Conservation (phyloP, 768 basidiomycete species). For the Tulasnella calospora region DNA sequence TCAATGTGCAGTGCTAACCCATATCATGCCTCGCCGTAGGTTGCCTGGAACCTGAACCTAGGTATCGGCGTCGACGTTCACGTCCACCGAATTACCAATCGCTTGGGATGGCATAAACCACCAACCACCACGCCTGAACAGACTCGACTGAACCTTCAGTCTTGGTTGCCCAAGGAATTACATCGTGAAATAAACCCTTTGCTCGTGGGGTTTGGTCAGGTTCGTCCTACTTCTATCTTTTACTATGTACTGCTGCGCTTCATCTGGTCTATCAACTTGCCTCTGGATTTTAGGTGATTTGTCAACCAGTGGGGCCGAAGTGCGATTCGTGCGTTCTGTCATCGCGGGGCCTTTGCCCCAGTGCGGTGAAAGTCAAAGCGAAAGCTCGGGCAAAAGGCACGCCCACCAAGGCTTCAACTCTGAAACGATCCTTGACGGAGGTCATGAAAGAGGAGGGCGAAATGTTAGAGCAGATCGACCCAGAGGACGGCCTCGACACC, state of each 20-base stretch:
- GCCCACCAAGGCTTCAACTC: not conserved
- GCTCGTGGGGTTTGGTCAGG: constrained; percentile 84
- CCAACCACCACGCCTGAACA: constrained; percentile 83
- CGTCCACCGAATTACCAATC: constrained; percentile 91
- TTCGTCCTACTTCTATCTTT: constrained; percentile 32
- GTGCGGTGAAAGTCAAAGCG: constrained; percentile 40
- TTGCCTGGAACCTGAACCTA: constrained; percentile 80
- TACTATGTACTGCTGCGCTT: not conserved
- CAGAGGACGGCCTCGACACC: not conserved
- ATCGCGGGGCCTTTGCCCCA: constrained; percentile 57
- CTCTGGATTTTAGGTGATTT: constrained; percentile 49
- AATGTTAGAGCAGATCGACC: not conserved
- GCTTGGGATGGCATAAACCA: constrained; percentile 85
- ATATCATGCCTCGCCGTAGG: constrained; percentile 40
- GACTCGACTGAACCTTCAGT: constrained; percentile 74
- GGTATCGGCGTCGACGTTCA: constrained; percentile 97
- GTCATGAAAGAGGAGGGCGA: constrained; percentile 3
- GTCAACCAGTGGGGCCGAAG: constrained; percentile 58
- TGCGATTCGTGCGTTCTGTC: constrained; percentile 63
- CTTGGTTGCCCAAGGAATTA: constrained; percentile 73
- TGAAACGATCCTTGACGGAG: constrained; percentile 2
- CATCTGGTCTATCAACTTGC: not conserved
- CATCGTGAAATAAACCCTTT: constrained; percentile 73
- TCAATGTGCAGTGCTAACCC: not conserved
- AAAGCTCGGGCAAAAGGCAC: constrained; percentile 21